phyloP scores from a whole-genome alignment of 495 filamentous ascomycete species.

The Daldinia childiae region DNA sequence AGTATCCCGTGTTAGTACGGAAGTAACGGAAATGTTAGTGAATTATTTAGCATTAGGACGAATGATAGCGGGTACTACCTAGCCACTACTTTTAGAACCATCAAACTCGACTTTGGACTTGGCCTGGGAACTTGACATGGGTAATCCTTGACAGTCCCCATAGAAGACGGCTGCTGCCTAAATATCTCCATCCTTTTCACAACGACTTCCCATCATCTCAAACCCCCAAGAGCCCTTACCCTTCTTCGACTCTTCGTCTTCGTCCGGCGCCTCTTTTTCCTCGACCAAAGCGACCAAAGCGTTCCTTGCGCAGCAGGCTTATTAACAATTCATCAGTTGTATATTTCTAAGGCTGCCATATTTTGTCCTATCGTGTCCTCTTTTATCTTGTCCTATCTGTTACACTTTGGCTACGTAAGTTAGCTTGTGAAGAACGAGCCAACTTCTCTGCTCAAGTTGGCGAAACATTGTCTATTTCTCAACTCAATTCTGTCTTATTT shows the following conservation, averaged over 20 bases:
- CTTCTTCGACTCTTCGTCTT: conserved; percentile 27
- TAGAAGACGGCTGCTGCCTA: conserved; percentile 49
- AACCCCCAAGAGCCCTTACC: conserved; percentile 27
- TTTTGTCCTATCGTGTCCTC: conserved; percentile 26
- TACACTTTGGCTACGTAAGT: conserved; percentile 24
- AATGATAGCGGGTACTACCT: background rate
- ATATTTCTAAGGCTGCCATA: conserved; percentile 31
- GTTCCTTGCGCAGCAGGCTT: conserved; percentile 4
- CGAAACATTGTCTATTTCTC: conserved; percentile 18
- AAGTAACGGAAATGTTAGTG: conserved; percentile 24
- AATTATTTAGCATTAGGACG: background rate
- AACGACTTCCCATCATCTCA: conserved; percentile 36
- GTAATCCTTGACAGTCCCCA: conserved; percentile 35
- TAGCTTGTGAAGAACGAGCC: conserved; percentile 27
- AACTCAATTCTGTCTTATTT: conserved; percentile 8
- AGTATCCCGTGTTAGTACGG: conserved; percentile 30
- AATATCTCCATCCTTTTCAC: conserved; percentile 43
- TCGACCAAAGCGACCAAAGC: conserved; percentile 12
- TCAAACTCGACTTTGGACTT: conserved; percentile 25
- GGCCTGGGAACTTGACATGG: conserved; percentile 28
- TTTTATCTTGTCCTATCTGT: conserved; percentile 31
- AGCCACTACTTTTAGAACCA: conserved; percentile 24
- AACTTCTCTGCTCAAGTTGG: conserved; percentile 12
- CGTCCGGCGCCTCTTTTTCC: conserved; percentile 23
- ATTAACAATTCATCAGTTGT: conserved; percentile 9